Base-by-base conservation (phyloP, 306 rosid species). In the Lagenaria siceraria region DNA sequence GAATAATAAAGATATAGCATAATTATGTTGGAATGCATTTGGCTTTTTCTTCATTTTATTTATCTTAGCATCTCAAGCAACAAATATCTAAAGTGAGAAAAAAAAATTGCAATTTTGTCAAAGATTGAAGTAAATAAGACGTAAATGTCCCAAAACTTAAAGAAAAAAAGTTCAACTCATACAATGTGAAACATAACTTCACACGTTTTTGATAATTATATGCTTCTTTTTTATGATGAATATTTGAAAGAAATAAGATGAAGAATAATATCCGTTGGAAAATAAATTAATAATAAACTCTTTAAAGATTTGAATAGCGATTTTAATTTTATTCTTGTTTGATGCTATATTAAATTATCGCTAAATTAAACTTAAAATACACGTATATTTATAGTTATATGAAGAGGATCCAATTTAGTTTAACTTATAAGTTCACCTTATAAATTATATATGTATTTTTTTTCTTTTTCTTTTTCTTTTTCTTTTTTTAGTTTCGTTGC, bases 21-120 rank as follows among this genome's bases (percentile, higher is more conserved):
- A 73, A 73, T 73, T 52, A 73, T 48, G 77, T 73, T 51, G 52
- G 46, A 73, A 73, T 49, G 48, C 48, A 10, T 73, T 73, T 73
- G 29, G 48, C 77, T 52, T 73, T 71, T 73, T 52, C 61, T 73
- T 73, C 29, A 48, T 72, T 49, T 72, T 27, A 27, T 72, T 72
- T n/a, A n/a, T 70, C 22, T 40, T 10, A 68, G 56, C 31, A 70
- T 70, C 12, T 68, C 55, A 22, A 48, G 33, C 33, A 2, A 29
- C 38, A 70, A 49, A 25, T 46, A 19, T 31, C 56, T 71, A 72
- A 49, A 72, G 15, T 1, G 3, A 0, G 1, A 60, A 5, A 18
- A 22, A 15, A 15, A 48, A 14, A 14, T 17, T 29, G 48, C 62
- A 29, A 73, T 17, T 71, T 27, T 48, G 25, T 71, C 60, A 24